These are phyloP conservation scores for Plasmodium vivax DNA, from an alignment of 169 alveolate genomes.

Conservation along the genomic window DNA sequence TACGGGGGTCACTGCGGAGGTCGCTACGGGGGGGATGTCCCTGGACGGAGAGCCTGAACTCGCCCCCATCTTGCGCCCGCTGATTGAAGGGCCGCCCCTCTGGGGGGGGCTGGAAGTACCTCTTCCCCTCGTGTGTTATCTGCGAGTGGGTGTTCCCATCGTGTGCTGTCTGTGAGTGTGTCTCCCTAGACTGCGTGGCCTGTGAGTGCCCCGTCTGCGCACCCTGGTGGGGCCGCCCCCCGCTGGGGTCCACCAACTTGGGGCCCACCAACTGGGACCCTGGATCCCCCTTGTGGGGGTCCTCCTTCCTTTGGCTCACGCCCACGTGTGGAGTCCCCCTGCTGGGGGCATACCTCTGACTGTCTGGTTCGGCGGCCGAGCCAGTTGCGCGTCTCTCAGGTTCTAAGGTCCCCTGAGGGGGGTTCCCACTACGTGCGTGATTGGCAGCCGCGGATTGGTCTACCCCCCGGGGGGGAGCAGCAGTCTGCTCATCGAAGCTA, in stretches of 20 bases:
- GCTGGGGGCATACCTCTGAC: neutral
- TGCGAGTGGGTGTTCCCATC: neutral
- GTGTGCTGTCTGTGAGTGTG: too few species aligned
- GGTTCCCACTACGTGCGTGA: neutral
- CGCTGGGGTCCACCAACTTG: neutral
- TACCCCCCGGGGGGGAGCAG: neutral
- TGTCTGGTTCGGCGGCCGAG: neutral
- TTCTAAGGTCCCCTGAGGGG: neutral
- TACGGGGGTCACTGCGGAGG: neutral
- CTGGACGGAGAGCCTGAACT: neutral
- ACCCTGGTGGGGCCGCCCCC: neutral
- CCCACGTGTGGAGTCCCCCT: neutral
- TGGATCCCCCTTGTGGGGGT: neutral
- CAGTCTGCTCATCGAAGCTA: slow-evolving; percentile 11
- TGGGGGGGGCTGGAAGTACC: neutral
- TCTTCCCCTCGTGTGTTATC: neutral
- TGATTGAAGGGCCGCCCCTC: neutral
- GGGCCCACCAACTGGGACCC: neutral
- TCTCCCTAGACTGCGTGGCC: too few species aligned
- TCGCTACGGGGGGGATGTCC: neutral
- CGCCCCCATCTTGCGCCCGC: neutral
- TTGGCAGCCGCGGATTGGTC: neutral
- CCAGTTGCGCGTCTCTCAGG: neutral
- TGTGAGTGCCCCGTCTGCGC: too few species aligned
- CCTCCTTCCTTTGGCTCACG: neutral